Evolutionary conservation across 768 basidiomycete genomes (phyloP), one percentile per base, ranked within the genome.

Genomic region (Xanthoconium purpureum): DNA sequence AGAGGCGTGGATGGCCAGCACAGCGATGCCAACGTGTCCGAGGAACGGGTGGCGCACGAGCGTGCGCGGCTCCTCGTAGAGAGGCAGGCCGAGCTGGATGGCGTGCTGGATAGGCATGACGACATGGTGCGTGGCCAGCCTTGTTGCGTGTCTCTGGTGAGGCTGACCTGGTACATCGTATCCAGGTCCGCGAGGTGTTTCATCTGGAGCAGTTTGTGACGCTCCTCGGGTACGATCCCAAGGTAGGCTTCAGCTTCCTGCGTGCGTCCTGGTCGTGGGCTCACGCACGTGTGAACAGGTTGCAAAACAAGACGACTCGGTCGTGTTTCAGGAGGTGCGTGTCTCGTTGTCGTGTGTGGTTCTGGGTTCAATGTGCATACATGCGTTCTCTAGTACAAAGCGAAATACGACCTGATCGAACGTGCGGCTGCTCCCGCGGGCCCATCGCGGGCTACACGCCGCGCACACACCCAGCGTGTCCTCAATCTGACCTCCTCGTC

Each of bases 171-270:
- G 47, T 32, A 13, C 8, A 17, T 28, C 46, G 55, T 14, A 42
- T 20, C 40, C 58, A 93, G 88, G 79, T 96, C 47, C 83, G 94
- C 57, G 92, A 98, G 71, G 77, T 83, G 56, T 98, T 95, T 71
- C 94, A 98, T 66, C 78, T 96, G 72, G 88, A 94, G 60, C 78
- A 87, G 55, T 95, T 89, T 67, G 81, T 84, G 3, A 84, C 81
- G 28, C 78, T 96, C 75, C 73, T 94, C 36, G 78, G 77, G 18
- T 98, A 85, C 69, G 81, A 95, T 71, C 94, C 94, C 10, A 70
- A 76, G 71, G 89, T 89, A 58, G 37, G 82, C 11, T 15, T 38
- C 12, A 30, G 33, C 13, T 42, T 42, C 20, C 9, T 40, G 28
- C 9, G 9, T 11, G 28, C 8, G 29, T 33, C n/a, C 44, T 28